Conservation (phyloP, 257 asterid genomes). For the Coffea eugenioides region DNA sequence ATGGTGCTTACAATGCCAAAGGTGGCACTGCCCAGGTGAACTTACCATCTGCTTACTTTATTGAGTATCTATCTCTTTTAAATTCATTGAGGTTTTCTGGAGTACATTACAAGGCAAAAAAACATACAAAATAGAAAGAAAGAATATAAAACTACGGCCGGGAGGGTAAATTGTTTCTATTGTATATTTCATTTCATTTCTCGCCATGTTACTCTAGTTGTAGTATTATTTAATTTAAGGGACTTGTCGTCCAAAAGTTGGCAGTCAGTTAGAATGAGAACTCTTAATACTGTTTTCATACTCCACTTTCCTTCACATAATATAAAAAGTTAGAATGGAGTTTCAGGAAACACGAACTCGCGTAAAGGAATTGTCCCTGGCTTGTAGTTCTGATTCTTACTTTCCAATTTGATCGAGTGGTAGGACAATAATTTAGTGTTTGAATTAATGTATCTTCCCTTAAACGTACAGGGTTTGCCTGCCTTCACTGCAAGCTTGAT, state of each 20-base stretch:
- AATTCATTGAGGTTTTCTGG: background rate
- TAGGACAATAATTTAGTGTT: background rate
- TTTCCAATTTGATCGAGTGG: background rate
- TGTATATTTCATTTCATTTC: too few relatives aligned
- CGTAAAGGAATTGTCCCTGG: too few relatives aligned
- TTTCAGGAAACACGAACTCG: too few relatives aligned
- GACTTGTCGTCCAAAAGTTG: too few relatives aligned
- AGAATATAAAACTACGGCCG: too few relatives aligned
- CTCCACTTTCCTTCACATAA: too few relatives aligned
- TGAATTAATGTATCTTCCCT: background rate
- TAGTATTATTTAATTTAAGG: too few relatives aligned
- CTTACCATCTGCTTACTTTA: background rate
- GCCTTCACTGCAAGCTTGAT: constrained; percentile 52
- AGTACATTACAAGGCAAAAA: too few relatives aligned
- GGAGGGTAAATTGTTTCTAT: too few relatives aligned
- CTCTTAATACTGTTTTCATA: too few relatives aligned
- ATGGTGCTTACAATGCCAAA: constrained; percentile 35
- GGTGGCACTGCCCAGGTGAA: constrained; percentile 66
- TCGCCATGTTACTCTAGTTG: too few relatives aligned
- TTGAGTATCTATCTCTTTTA: background rate
- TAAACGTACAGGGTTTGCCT: constrained; percentile 41
- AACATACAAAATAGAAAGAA: background rate
- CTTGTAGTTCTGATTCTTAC: background rate
- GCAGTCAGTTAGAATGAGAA: background rate
- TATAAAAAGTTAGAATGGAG: too few relatives aligned